phyloP scores from a whole-genome alignment of 2,329 filamentous ascomycete species.

The Trichoderma citrinoviride region DNA sequence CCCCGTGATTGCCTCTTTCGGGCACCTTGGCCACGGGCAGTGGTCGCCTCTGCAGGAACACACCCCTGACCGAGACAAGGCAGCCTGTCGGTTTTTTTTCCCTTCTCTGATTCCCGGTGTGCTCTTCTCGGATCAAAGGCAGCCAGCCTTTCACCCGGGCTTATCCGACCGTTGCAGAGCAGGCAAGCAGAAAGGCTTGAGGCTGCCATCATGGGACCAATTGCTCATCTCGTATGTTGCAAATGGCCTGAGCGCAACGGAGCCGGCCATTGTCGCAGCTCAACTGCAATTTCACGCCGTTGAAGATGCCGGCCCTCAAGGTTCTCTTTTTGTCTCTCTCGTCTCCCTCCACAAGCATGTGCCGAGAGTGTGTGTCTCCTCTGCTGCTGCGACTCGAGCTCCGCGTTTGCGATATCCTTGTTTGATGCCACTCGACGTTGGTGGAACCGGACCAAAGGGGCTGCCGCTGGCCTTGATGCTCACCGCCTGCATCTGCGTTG shows the following conservation, averaged over 20 bases:
- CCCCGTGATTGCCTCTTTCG: slow-evolving; percentile 18
- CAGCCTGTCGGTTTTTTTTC: neutral
- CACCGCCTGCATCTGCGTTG: slow-evolving; percentile 16
- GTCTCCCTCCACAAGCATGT: neutral
- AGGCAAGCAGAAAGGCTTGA: neutral
- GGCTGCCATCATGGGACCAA: slow-evolving; percentile 3
- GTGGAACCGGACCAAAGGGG: neutral
- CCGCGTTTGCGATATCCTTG: neutral
- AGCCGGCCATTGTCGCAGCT: neutral
- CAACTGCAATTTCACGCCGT: neutral
- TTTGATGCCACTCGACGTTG: neutral
- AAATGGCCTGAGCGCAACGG: slow-evolving; percentile 16
- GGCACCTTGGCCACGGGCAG: neutral
- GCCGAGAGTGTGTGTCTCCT: neutral
- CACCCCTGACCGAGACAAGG: neutral
- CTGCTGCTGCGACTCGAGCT: neutral
- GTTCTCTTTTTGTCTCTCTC: neutral
- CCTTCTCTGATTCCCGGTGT: neutral
- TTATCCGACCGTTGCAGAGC: neutral
- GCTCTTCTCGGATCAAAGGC: neutral
- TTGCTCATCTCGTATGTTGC: slow-evolving; percentile 20
- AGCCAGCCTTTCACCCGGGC: neutral
- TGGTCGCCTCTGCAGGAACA: slow-evolving; percentile 18
- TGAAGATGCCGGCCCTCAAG: neutral
- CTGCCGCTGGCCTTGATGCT: neutral